These are phyloP conservation scores for Coprinopsis cinerea DNA, from an alignment of 768 basidiomycete genomes.

Conservation along the genomic window DNA sequence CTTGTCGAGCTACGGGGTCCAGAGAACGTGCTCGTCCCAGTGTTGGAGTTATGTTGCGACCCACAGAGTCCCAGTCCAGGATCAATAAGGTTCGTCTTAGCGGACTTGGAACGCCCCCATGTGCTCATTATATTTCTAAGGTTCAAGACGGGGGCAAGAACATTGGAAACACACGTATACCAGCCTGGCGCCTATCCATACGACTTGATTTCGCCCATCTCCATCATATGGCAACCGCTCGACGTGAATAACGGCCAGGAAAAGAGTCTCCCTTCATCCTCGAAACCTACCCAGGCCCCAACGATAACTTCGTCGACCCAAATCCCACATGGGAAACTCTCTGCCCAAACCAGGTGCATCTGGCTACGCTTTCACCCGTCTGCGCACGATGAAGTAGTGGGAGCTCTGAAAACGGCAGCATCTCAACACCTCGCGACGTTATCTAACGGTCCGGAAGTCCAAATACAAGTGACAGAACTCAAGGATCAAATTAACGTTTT, in stretches of 20 bases:
- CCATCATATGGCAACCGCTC: conserved; percentile 66
- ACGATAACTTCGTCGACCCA: conserved; percentile 4
- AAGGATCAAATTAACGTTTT: conserved; percentile 71
- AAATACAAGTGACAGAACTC: conserved; percentile 67
- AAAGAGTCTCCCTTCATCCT: conserved; percentile 5
- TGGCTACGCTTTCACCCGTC: conserved; percentile 84
- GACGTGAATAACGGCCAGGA: conserved; percentile 3
- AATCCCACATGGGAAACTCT: background rate
- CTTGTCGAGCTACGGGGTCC: conserved; percentile 70
- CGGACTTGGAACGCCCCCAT: no score
- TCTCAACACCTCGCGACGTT: conserved; percentile 31
- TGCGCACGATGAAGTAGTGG: conserved; percentile 51
- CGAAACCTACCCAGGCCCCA: conserved; percentile 6
- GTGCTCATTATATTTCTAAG: no score
- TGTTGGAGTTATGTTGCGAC: conserved; percentile 57
- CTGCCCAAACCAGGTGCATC: conserved; percentile 29
- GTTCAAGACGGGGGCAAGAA: conserved; percentile 58
- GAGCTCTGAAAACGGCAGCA: conserved; percentile 44
- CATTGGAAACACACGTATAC: conserved; percentile 65
- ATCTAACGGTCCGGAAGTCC: conserved; percentile 20
- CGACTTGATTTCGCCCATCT: conserved; percentile 62
- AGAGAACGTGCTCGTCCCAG: conserved; percentile 42
- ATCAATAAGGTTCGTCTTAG: conserved; percentile 46
- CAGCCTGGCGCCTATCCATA: conserved; percentile 58
- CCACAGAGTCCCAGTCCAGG: conserved; percentile 56